Evolutionary conservation across 2,329 filamentous ascomycete genomes (phyloP), one percentile per base, ranked within the genome.

Genomic region (Pseudogymnoascus sp.): DNA sequence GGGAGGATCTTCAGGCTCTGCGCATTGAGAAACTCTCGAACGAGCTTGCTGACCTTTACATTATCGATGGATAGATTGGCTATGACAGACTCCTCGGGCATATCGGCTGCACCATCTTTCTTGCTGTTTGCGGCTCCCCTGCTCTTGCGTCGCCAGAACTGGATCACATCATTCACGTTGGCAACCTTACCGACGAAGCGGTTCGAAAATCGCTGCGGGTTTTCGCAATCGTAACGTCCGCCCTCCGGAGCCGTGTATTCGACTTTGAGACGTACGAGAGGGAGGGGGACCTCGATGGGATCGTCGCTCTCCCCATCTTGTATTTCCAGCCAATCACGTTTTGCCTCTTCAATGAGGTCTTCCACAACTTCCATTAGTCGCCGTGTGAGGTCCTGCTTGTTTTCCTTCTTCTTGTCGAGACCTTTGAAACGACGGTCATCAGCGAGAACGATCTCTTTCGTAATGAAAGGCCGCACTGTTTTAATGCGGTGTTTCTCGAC

Each of bases 121-220:
- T 77, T 64, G 79, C 79, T 79, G 5, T 75, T 77, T 4, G 75
- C 70, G 1, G 74, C 75, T 10, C 58, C 35, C 4, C 35, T 39
- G n/a, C 83, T 83, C 75, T 96, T 97, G 76, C 93, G 96, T 62
- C 90, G 85, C 74, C 97, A 87, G 72, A 96, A 97, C 70, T 93
- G 89, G 0, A 99, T 87, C 0, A 99, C 91, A 69, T 99, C 94
- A 67, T 92, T 95, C 8, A 87, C 87, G 71, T 99, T 99, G 63
- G 94, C 94, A 0, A 99, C 93, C 70, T 86, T 89, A n/a, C 87
- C 88, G 1, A 88, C 82, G 68, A 97, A 99, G 2, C 92, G 84
- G 72, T 96, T 96, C 0, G 93, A 97, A 70, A 97, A 97, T 7
- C 94, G 86, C 72, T 97, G 94, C 0, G 94, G 92, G 64, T 99